Evolutionary conservation across 2,329 filamentous ascomycete species (phyloP).

Genomic region (Ophiostoma sp.): DNA sequence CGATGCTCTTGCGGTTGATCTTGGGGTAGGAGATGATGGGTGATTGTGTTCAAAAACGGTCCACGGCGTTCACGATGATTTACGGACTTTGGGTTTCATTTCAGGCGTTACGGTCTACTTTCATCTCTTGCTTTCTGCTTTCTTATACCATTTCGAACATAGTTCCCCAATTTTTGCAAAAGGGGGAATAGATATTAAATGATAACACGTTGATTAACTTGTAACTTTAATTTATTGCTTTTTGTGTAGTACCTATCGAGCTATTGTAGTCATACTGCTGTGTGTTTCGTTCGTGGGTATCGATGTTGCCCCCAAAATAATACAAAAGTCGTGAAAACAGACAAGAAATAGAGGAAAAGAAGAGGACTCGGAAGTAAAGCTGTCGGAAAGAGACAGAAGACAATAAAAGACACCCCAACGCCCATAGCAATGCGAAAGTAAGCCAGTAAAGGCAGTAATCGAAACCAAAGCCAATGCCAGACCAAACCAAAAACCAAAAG

Average conservation of each 20-base stretch:
- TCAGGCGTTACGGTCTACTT: not conserved
- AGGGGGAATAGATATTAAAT: not conserved
- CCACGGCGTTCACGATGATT: not conserved
- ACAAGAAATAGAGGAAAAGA: not conserved
- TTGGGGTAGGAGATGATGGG: not conserved
- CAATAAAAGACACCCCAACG: not conserved
- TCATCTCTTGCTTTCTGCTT: not conserved
- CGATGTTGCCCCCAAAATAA: slow-evolving; percentile 37
- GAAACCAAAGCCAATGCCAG: not conserved
- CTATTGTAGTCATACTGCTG: not conserved
- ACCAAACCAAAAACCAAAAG: not conserved
- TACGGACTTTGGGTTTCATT: not conserved
- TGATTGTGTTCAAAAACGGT: not conserved
- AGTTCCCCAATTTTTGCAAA: not conserved
- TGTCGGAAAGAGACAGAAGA: not conserved
- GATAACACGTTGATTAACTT: not conserved
- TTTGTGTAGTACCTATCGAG: not conserved
- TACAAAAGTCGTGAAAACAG: not conserved
- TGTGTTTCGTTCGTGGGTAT: slow-evolving; percentile 29
- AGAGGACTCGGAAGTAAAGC: not conserved
- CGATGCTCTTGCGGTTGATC: slow-evolving; percentile 61
- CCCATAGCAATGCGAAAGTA: not conserved
- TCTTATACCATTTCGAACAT: not conserved
- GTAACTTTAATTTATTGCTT: not conserved
- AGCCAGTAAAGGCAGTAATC: not conserved